Percentiles rank a stretch among this genome's conserved stretches.
These are phyloP conservation scores for Meripilus lineatus DNA, from an alignment of 1,284 basidiomycete genomes.

Conservation along the genomic window DNA sequence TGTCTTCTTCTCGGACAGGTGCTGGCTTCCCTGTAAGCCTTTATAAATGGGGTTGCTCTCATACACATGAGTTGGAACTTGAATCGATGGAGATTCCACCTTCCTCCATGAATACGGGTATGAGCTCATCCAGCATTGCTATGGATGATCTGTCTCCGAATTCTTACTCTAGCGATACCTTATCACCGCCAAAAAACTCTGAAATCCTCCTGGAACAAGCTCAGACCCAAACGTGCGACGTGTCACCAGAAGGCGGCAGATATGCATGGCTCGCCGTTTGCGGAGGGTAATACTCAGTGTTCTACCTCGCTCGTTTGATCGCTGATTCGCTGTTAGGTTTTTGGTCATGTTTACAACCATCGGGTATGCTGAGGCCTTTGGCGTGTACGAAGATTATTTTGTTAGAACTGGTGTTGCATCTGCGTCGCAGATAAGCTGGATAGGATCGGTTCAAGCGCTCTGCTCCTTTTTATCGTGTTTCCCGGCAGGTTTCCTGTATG, in stretches of 20 bases:
- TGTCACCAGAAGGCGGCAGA: conserved; percentile 10
- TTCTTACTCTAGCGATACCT: too few species aligned
- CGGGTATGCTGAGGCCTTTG: conserved; percentile 11
- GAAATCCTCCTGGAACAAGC: too few species aligned
- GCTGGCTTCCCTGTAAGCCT: too few species aligned
- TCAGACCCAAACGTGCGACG: too few species aligned
- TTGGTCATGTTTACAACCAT: conserved; percentile 17
- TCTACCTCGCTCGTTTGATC: not conserved
- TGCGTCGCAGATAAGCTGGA: conserved; percentile 23
- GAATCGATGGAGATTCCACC: too few species aligned
- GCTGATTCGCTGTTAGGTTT: conserved; percentile 15
- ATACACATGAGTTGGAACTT: too few species aligned
- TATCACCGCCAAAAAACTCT: too few species aligned
- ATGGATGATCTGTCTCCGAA: too few species aligned
- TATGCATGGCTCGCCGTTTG: conserved; percentile 7
- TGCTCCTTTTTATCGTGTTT: conserved; percentile 17
- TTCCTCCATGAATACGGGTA: too few species aligned
- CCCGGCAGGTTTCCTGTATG: conserved; percentile 19
- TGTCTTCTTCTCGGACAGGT: too few species aligned
- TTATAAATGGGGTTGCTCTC: too few species aligned
- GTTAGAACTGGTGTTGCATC: conserved; percentile 15
- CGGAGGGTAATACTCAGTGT: conserved; percentile 2
- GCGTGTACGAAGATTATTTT: conserved; percentile 21
- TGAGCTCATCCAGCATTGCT: too few species aligned
- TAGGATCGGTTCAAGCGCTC: conserved; percentile 22